Evolutionary conservation across 2,329 filamentous ascomycete genomes (phyloP).

Genomic region (Kalmusia sp.): DNA sequence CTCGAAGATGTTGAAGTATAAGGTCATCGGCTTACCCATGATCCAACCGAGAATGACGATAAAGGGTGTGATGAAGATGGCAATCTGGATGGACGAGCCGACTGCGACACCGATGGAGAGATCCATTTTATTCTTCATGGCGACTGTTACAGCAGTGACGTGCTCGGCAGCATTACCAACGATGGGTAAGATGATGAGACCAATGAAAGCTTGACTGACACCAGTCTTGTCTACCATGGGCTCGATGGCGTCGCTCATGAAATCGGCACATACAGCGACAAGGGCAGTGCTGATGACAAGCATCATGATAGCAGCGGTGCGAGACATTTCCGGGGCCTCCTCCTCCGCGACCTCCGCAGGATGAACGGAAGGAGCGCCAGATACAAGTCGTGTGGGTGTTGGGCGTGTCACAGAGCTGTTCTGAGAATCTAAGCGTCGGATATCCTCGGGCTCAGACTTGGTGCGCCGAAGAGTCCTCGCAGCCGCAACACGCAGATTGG

Average conservation of each 20-base stretch:
- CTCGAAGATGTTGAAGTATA: conserved; percentile 68
- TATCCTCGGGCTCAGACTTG: conserved; percentile 45
- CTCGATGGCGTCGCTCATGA: conserved; percentile 75
- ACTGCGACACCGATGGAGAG: conserved; percentile 79
- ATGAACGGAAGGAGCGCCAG: conserved; percentile 20
- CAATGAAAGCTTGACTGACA: conserved; percentile 75
- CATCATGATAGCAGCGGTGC: conserved; percentile 63
- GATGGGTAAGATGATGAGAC: conserved; percentile 78
- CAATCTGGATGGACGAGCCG: conserved; percentile 80
- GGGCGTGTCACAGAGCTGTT: conserved; percentile 24
- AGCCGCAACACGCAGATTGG: conserved; percentile 42
- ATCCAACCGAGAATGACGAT: conserved; percentile 82
- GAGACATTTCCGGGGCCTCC: conserved; percentile 57
- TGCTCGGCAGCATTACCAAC: conserved; percentile 84
- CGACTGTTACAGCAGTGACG: conserved; percentile 78
- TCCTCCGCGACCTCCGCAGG: conserved; percentile 36
- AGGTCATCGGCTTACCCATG: conserved; percentile 73
- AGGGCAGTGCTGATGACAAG: conserved; percentile 54
- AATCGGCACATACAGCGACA: conserved; percentile 70
- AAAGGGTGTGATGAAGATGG: conserved; percentile 76
- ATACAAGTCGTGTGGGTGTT: conserved; percentile 21
- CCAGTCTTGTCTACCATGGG: conserved; percentile 64
- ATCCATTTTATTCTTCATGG: conserved; percentile 84
- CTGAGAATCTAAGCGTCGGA: conserved; percentile 34
- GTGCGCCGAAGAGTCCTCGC: conserved; percentile 41